These are phyloP conservation scores for Thalia dealbata DNA, from an alignment of 176 grass and related monocot genomes.

Conservation along the genomic window DNA sequence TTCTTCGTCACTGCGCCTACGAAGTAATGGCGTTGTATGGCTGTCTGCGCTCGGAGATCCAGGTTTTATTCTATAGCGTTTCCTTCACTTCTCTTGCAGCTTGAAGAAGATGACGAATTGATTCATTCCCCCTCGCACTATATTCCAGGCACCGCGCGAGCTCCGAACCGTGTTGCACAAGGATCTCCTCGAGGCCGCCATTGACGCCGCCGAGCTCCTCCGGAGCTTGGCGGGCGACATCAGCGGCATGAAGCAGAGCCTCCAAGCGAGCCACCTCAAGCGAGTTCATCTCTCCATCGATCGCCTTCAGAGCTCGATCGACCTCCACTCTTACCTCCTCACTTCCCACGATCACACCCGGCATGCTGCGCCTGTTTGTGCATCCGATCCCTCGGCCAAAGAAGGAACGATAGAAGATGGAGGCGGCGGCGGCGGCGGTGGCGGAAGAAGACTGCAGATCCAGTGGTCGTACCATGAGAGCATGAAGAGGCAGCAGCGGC, in stretches of 20 bases:
- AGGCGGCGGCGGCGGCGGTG: background rate
- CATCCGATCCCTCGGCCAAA: background rate
- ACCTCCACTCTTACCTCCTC: constrained; percentile 28
- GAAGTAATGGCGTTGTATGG: constrained; percentile 54
- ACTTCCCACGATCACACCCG: background rate
- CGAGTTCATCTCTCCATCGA: constrained; percentile 31
- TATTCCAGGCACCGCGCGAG: constrained; percentile 27
- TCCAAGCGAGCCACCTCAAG: constrained; percentile 28
- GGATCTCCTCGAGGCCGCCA: constrained; percentile 32
- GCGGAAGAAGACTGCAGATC: background rate
- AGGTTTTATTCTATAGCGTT: constrained; percentile 14
- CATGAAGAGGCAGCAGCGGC: constrained; percentile 14
- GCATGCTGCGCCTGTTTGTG: no score
- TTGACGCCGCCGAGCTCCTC: constrained; percentile 29
- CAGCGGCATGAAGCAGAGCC: constrained; percentile 23
- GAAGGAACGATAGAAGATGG: background rate
- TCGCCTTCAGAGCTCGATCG: constrained; percentile 32
- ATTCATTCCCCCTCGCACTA: background rate
- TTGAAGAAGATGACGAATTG: background rate
- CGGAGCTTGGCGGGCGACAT: constrained; percentile 27
- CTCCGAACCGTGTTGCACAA: constrained; percentile 23
- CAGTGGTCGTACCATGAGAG: constrained; percentile 4
- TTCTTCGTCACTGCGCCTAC: constrained; percentile 48
- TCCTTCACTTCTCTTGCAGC: background rate
- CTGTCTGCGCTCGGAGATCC: constrained; percentile 43